Base-by-base conservation (phyloP, 306 rosid genomes). In the Fragaria vesca region DNA sequence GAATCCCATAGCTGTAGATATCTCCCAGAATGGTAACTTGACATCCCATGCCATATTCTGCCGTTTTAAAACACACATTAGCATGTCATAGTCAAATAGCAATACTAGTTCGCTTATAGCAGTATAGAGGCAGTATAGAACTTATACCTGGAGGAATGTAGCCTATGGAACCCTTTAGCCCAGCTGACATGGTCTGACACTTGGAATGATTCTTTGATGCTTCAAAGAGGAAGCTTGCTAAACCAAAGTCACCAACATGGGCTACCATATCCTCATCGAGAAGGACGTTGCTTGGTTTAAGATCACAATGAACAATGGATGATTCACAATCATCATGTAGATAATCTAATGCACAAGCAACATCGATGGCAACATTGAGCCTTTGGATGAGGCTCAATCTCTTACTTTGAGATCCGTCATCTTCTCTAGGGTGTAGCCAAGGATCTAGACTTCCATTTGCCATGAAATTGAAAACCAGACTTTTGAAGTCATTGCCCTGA, bases 401-500 rank as follows among this genome's bases (percentile, higher is more conserved):
- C 55, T 52, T 80, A 12, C 21, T 47, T 60, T 55, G 58, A 24
- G 66, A 52, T 36, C 63, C 7, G 15, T 30, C 57, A 42, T 47
- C 20, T 4, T 61, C 52, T 75, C n/a, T 34, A 21, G 82, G 71
- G 79, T 77, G 82, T 17, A 84, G 45, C 87, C 90, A 80, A 32
- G 57, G 8, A 0, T 80, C 88, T 20, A 84, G 40, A 32, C 72
- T 84, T 15, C 90, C 85, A 3, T 87, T 84, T 4, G 67, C 16
- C 82, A 85, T 82, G 80, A 70, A 84, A 34, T 87, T 48, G 18
- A 80, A 82, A 21, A 84, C 85, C n/a, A 84, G 5, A 74, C 85
- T 80, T 77, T 82, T 87, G 77, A 84, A 87, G 3, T 82, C 88
- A 65, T 83, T 73, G 2, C 83, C 88, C 12, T 81, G 36, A 46